These are phyloP conservation scores for Pichia heedii DNA, from an alignment of 805 yeast genomes.

Conservation along the genomic window DNA sequence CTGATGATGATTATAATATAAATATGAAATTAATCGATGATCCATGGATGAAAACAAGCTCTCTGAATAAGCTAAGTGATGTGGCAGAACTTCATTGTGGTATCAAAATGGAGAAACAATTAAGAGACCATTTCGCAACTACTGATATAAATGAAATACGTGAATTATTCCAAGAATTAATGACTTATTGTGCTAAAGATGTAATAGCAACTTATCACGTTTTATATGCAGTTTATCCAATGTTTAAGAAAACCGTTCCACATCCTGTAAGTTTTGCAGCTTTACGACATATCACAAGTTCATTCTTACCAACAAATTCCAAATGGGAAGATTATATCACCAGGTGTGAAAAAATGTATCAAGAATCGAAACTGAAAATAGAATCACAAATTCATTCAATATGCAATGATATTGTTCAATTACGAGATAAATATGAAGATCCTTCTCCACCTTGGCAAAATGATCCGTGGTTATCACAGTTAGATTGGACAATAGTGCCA, in stretches of 20 bases:
- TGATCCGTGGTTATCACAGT: slow-evolving; percentile 87
- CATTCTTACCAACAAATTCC: slow-evolving; percentile 67
- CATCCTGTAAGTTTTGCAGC: slow-evolving; percentile 96
- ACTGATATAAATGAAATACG: slow-evolving; percentile 44
- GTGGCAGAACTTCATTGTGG: slow-evolving; percentile 76
- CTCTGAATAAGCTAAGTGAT: slow-evolving; percentile 70
- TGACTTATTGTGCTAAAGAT: slow-evolving; percentile 80
- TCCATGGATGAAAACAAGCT: slow-evolving; percentile 79
- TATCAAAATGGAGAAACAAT: slow-evolving; percentile 53
- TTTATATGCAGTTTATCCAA: slow-evolving; percentile 59
- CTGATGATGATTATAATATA: slow-evolving; percentile 15
- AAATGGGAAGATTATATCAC: slow-evolving; percentile 69
- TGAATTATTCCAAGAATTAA: slow-evolving; percentile 49
- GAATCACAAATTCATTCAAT: slow-evolving; percentile 48
- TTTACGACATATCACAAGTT: slow-evolving; percentile 58
- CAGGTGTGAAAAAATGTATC: slow-evolving; percentile 59
- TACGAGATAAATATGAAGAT: slow-evolving; percentile 27
- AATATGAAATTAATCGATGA: slow-evolving; percentile 36
- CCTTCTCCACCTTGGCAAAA: slow-evolving; percentile 33
- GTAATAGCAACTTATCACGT: slow-evolving; percentile 68
- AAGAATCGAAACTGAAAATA: slow-evolving; percentile 46
- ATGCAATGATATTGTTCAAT: slow-evolving; percentile 48
- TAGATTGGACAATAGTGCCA: slow-evolving; percentile 75
- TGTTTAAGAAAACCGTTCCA: slow-evolving; percentile 60
- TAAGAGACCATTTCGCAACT: slow-evolving; percentile 55